Base-by-base conservation (phyloP, 768 basidiomycete genomes). In the Dendrothele bispora region DNA sequence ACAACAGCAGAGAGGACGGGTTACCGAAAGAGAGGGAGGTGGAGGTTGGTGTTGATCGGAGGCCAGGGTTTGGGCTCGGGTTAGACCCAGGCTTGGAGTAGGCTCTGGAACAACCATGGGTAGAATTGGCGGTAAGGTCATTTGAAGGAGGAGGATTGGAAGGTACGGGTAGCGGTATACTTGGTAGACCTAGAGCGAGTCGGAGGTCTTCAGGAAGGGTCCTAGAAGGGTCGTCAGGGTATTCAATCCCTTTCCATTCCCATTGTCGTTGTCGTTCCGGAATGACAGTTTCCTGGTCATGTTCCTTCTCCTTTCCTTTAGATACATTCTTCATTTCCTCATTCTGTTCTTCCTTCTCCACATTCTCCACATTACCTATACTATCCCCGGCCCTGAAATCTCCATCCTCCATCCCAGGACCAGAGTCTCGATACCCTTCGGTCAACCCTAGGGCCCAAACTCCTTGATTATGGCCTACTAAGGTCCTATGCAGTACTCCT, bases 41-140 rank as follows among this genome's bases (percentile, higher is more conserved):
- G n/a, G n/a, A n/a, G n/a, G n/a, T n/a, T n/a, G n/a, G n/a, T n/a
- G n/a, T n/a, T n/a, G n/a, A n/a, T n/a, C n/a, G n/a, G n/a, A n/a
- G n/a, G n/a, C n/a, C n/a, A n/a, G n/a, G n/a, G n/a, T n/a, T n/a
- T n/a, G n/a, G n/a, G n/a, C n/a, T n/a, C n/a, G n/a, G n/a, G n/a
- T n/a, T n/a, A n/a, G 90, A 0, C 95, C 94, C 91, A 92, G 98
- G 1, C 95, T 95, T 43, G 82, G 76, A 0, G 88, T 85, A 2
- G 88, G 78, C 43, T 82, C 80, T 51, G 84, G 82, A 14, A 73
- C 67, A 48, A 77, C 74, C 44, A 77, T 83, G 29, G 70, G 72
- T 46, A 20, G 27, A 6, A n/a, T 21, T 18, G 17, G 37, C 34
- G 26, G 44, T 26, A 29, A 22, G 39, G 7, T 7, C 22, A 46